phyloP scores from a whole-genome alignment of 2,329 filamentous ascomycete genomes.

The Teratosphaeriaceae sp. region DNA sequence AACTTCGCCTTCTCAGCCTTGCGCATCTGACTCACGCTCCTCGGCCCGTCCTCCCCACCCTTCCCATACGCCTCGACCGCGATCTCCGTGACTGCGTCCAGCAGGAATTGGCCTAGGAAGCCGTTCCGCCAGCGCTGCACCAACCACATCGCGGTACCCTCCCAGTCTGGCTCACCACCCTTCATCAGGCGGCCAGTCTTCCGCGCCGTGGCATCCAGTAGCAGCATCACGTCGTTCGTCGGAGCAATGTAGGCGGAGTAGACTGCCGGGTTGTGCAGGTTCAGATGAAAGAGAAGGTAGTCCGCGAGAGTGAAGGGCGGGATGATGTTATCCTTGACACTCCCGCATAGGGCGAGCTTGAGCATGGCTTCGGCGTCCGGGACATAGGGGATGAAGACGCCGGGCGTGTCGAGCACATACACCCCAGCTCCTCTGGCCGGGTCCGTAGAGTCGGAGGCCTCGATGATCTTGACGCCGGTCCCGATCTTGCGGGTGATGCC shows the following conservation, averaged over 20 bases:
- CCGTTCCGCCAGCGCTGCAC: constrained; percentile 78
- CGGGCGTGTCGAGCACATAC: constrained; percentile 86
- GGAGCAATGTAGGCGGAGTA: constrained; percentile 61
- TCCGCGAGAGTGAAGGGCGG: constrained; percentile 73
- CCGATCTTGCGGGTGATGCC: constrained; percentile 84
- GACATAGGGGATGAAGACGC: constrained; percentile 92
- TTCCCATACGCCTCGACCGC: constrained; percentile 47
- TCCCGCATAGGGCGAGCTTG: constrained; percentile 85
- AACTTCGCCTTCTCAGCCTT: constrained; percentile 57
- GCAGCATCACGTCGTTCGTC: constrained; percentile 74
- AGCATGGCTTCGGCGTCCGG: constrained; percentile 82
- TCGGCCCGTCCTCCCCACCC: constrained; percentile 26
- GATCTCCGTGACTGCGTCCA: constrained; percentile 67
- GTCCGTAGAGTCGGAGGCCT: constrained; percentile 45
- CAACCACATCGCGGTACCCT: constrained; percentile 70
- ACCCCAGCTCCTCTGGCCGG: constrained; percentile 53
- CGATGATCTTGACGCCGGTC: constrained; percentile 69
- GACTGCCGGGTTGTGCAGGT: constrained; percentile 50
- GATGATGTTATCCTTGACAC: constrained; percentile 84
- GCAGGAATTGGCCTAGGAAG: constrained; percentile 64
- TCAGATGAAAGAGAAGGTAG: constrained; percentile 82
- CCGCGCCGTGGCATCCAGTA: constrained; percentile 64
- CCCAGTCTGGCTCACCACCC: constrained; percentile 63
- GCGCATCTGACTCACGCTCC: constrained; percentile 63
- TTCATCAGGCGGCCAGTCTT: constrained; percentile 70